Conservation (phyloP, 768 basidiomycete species). For the Jaapia argillacea region DNA sequence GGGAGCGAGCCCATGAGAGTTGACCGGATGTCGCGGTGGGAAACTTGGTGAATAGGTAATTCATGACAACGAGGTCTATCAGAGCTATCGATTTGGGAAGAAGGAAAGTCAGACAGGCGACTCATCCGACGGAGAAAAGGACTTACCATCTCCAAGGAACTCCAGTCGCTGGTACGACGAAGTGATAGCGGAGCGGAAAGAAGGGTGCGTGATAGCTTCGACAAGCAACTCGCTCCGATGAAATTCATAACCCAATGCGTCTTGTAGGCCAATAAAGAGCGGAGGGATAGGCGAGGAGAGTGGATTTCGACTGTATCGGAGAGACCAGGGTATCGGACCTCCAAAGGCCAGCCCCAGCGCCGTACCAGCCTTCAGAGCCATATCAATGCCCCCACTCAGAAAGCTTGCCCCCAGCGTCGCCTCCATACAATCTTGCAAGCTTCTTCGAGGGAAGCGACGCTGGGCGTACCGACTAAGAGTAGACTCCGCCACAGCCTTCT, state of each 20-base stretch:
- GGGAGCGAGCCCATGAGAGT: constrained; percentile 59
- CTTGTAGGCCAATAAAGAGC: constrained; percentile 48
- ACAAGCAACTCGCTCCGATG: constrained; percentile 49
- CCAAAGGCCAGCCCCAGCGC: constrained; percentile 67
- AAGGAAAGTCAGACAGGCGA: constrained; percentile 5
- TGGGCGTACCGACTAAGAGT: constrained; percentile 20
- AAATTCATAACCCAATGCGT: constrained; percentile 62
- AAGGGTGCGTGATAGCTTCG: constrained; percentile 83
- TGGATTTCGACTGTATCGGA: constrained; percentile 35
- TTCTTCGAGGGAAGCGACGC: constrained; percentile 51
- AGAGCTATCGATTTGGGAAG: constrained; percentile 44
- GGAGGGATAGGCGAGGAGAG: constrained; percentile 26
- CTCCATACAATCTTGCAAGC: constrained; percentile 86
- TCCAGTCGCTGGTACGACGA: constrained; percentile 81
- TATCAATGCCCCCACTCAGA: constrained; percentile 57
- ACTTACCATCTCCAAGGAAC: constrained; percentile 82
- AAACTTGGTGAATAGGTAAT: constrained; percentile 62
- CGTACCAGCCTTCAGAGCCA: constrained; percentile 56
- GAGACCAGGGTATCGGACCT: constrained; percentile 54
- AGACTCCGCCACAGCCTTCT: constrained; percentile 19
- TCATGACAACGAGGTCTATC: constrained; percentile 60
- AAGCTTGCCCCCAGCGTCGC: constrained; percentile 74
- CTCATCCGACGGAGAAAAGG: constrained; percentile 1
- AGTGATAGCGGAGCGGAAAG: constrained; percentile 41
- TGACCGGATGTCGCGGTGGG: constrained; percentile 67